These are phyloP conservation scores for Xylariaceae sp. DNA, from an alignment of 2,329 filamentous ascomycete species.

Conservation along the genomic window DNA sequence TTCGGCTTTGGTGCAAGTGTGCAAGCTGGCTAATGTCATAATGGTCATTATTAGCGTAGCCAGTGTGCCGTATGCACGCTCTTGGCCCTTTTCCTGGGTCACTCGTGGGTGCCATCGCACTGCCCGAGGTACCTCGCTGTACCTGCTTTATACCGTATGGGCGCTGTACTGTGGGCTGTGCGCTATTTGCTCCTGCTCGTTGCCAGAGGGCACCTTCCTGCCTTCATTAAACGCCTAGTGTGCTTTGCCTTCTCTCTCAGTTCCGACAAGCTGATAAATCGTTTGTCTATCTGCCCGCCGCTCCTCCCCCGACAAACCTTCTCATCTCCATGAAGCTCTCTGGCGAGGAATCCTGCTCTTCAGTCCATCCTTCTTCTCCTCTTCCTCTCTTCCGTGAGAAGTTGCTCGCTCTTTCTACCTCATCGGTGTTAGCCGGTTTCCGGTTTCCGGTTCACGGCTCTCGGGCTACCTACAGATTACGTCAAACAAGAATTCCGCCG, in stretches of 20 bases:
- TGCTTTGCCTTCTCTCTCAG: constrained; percentile 9
- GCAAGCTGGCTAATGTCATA: no score
- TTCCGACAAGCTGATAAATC: constrained; percentile 28
- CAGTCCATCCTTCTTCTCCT: constrained; percentile 2
- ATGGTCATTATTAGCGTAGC: background rate
- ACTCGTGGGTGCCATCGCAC: no score
- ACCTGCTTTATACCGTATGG: constrained; percentile 1
- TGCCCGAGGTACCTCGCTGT: background rate
- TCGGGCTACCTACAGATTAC: constrained; percentile 5
- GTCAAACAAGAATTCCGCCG: background rate
- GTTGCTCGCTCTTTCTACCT: constrained; percentile 5
- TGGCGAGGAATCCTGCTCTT: constrained; percentile 7
- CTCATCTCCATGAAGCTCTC: constrained; percentile 17
- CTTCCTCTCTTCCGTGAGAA: constrained; percentile 7
- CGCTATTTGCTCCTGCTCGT: background rate
- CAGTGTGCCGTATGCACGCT: constrained; percentile 1
- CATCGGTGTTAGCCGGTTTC: constrained; percentile 2
- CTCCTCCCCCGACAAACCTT: constrained; percentile 13
- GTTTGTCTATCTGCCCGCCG: constrained; percentile 9
- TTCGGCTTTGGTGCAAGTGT: constrained; percentile 29
- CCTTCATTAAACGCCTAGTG: constrained; percentile 7
- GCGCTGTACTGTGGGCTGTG: constrained; percentile 2
- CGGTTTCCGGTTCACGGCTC: constrained; percentile 9
- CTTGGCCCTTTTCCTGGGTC: background rate
- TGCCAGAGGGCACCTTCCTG: background rate